Evolutionary conservation across 2,329 filamentous ascomycete species (phyloP).

Genomic region (Claviceps arundinis): DNA sequence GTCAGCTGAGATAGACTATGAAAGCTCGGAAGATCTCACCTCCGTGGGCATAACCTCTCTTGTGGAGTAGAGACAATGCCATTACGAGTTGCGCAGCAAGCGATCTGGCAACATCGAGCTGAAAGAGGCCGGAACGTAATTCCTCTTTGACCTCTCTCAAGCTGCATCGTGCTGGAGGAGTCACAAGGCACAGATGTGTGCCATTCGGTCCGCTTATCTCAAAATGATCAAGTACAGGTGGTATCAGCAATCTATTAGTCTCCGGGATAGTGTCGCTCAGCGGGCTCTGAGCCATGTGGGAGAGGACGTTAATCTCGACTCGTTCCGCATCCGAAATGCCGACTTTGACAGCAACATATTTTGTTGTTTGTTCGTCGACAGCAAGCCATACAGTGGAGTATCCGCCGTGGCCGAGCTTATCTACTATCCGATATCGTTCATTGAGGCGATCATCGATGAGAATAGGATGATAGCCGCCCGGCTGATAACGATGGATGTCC

Average conservation of each 20-base stretch:
- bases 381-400: background rate
- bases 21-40: background rate
- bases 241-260: background rate
- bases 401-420: background rate
- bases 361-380: background rate
- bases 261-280: background rate
- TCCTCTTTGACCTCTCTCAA: background rate
- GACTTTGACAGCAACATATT: background rate
- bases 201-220: background rate
- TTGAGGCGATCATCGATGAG: background rate
- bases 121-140: background rate
- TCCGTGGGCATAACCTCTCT: background rate
- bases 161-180: background rate
- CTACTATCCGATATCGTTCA: background rate
- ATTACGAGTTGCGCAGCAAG: background rate
- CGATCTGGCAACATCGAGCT: background rate
- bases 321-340: background rate
- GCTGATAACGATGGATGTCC: background rate
- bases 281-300: background rate
- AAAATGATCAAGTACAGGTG: background rate
- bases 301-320: background rate
- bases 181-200: background rate
- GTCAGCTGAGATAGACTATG: background rate
- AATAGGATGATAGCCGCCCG: background rate
- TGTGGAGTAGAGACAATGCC: background rate